Evolutionary conservation across 208 protist genomes (phyloP), one percentile per base, ranked within the genome.

Genomic region (Trypanosoma theileri): DNA sequence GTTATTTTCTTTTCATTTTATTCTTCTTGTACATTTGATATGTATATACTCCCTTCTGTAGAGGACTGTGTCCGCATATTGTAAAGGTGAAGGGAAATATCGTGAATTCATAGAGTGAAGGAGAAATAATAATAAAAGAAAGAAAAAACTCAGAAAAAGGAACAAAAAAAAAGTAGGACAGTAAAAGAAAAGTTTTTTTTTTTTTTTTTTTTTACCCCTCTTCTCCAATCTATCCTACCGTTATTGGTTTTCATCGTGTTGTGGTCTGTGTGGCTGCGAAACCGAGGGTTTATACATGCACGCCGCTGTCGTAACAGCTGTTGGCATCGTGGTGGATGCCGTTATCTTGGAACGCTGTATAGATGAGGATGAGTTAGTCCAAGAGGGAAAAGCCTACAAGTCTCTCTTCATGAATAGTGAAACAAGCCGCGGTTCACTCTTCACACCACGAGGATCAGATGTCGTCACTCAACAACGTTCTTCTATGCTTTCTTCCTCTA

Each of bases 281-380:
- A 35, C 28, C 4, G 6, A 6, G 6, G 28, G 28, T 6, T 19
- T 21, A 3, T 21, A 3, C 4, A 86, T 86, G 81, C 68, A 81
- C 28, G 77, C 72, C 6, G 61, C 71, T 26, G 70, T 82, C 4
- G 68, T 86, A 10, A 74, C 78, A 28, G 73, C 52, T 57, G 77
- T 83, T 3, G 81, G 81, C 11, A 26, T 82, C 4, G 53, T 86
- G 14, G 81, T 79, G n/a, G 74, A 83, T 68, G 77, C 56, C 19
- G 57, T 70, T 26, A 74, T 81, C 31, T 6, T 81, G 6, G 63
- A 69, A 22, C 73, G 79, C 16, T 67, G 64, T 21, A 22, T 68
- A 12, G 67, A 77, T 31, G 66, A 73, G 44, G 55, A 48, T 35
- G 60, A 73, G 21, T 28, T 69, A 6, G 7, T 53, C 3, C 45